Evolutionary conservation across 176 grass and related monocot genomes (phyloP).

Genomic region (Puccinellia tenuiflora): DNA sequence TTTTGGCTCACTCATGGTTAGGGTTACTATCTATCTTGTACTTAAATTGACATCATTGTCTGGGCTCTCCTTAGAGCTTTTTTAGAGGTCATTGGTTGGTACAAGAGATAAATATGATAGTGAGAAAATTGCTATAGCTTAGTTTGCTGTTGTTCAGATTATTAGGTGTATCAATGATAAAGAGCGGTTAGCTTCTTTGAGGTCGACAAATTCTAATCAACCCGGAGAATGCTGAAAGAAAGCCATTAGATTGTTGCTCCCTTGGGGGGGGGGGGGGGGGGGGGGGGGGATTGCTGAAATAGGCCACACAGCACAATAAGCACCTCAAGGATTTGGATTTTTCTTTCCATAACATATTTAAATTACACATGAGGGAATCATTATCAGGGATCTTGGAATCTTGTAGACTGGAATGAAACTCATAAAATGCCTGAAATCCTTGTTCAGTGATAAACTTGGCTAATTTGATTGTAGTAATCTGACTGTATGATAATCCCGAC

Average conservation of each 20-base stretch:
- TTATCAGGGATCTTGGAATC: neutral
- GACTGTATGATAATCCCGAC: neutral
- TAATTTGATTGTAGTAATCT: conserved; percentile 22
- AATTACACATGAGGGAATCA: neutral
- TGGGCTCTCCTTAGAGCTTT: neutral
- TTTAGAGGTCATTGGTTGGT: neutral
- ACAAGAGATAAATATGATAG: neutral
- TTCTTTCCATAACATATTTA: conserved; percentile 2
- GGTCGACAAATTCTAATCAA: conserved; percentile 1
- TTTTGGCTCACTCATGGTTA: neutral
- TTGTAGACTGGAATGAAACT: neutral
- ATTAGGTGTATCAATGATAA: neutral
- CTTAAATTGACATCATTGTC: neutral
- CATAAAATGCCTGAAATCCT: neutral
- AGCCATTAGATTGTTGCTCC: neutral
- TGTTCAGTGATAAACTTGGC: conserved; percentile 2
- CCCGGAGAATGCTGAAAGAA: neutral
- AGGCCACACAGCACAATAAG: neutral
- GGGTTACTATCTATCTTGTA: neutral
- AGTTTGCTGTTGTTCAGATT: neutral
- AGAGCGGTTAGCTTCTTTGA: neutral
- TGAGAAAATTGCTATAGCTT: neutral
- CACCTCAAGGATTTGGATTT: conserved; percentile 1
- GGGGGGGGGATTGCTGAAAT: conserved; percentile 2
- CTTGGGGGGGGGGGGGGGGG: neutral